Evolutionary conservation across 305 asterid genomes (phyloP).

Genomic region (Rubia tinctorum): DNA sequence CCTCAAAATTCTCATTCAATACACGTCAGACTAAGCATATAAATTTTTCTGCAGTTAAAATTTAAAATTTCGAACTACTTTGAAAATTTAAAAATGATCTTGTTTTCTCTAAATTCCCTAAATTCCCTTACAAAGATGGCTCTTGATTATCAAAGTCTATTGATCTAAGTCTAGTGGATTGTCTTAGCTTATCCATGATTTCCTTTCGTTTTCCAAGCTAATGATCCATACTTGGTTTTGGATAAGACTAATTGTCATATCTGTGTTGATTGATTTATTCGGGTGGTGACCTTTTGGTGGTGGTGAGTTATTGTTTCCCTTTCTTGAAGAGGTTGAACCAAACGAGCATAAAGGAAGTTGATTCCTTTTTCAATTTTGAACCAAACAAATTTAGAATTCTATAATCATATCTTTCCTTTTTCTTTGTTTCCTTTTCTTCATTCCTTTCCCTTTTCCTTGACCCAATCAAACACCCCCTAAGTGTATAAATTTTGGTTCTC

Average conservation of each 20-base stretch:
- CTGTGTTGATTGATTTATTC: background rate
- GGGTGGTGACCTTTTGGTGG: background rate
- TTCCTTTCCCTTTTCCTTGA: background rate
- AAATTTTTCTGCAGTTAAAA: background rate
- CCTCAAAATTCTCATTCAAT: background rate
- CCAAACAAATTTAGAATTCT: background rate
- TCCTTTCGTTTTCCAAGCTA: background rate
- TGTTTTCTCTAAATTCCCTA: background rate
- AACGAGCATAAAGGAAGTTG: background rate
- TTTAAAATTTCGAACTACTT: background rate
- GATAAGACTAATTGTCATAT: background rate
- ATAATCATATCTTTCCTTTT: background rate
- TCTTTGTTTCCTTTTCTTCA: background rate
- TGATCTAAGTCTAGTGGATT: background rate
- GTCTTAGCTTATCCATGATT: background rate
- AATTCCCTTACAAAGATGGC: background rate
- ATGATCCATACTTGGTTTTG: background rate
- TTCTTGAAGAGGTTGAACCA: background rate
- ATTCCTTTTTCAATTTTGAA: background rate
- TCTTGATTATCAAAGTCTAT: constrained; percentile 1
- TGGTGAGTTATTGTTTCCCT: background rate
- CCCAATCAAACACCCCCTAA: background rate
- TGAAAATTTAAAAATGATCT: background rate
- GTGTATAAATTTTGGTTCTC: background rate
- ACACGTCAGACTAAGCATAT: background rate